Conservation (phyloP, 1,284 basidiomycete species). For the Tilletia caries region DNA sequence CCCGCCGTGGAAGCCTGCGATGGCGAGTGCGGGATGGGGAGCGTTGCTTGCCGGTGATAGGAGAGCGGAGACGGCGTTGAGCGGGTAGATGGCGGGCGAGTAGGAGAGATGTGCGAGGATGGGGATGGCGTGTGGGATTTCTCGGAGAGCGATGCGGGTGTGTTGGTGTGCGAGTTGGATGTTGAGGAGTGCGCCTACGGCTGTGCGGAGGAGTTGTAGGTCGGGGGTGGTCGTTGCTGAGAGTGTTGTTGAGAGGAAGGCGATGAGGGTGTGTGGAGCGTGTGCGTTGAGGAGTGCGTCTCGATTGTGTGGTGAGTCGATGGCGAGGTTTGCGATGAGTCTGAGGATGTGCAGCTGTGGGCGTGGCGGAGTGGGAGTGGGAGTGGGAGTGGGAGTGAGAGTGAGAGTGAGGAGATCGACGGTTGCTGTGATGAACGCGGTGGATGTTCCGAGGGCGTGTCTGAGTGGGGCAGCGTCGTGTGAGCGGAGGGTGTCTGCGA, state of each 20-base stretch:
- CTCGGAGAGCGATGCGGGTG: conserved; percentile 64
- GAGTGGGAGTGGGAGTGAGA: neutral
- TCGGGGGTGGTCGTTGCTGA: conserved; percentile 57
- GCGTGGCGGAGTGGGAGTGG: conserved; percentile 15
- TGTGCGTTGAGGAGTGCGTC: neutral
- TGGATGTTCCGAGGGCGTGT: neutral
- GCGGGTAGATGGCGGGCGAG: neutral
- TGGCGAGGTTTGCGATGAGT: conserved; percentile 42
- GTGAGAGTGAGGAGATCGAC: neutral
- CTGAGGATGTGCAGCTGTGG: conserved; percentile 38
- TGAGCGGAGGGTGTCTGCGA: neutral
- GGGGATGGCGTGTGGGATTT: conserved; percentile 57
- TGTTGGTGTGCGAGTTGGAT: conserved; percentile 67
- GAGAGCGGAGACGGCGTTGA: neutral
- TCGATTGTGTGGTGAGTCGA: conserved; percentile 26
- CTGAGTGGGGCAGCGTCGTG: too few relatives aligned
- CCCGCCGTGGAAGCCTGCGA: neutral
- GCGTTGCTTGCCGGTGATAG: conserved; percentile 19
- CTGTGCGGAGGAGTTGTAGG: conserved; percentile 72
- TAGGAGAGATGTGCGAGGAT: conserved; percentile 4
- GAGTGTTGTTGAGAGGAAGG: neutral
- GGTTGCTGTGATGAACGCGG: neutral
- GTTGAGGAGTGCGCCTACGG: conserved; percentile 75
- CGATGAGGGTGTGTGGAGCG: neutral
- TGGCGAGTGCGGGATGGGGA: conserved; percentile 13